Percentiles rank a stretch among this genome's conserved stretches.
Evolutionary conservation across 805 yeast species (phyloP).

Genomic region (Candida odintsovae): DNA sequence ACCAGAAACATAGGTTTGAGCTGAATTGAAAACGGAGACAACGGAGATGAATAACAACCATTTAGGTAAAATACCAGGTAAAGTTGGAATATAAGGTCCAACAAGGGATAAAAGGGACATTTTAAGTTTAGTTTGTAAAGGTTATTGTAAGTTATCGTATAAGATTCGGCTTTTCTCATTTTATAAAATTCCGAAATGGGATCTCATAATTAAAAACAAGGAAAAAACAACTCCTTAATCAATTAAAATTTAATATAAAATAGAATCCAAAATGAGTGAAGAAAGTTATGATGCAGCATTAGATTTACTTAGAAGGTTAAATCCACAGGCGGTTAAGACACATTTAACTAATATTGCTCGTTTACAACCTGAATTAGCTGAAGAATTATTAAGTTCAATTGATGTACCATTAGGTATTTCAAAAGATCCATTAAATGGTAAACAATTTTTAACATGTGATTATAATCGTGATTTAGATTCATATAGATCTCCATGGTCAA

Average conservation of each 20-base stretch:
- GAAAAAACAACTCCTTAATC: neutral
- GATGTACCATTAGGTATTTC: constrained; percentile 70
- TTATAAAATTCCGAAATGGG: too few species aligned
- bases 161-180: too few species aligned
- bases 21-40: constrained; percentile 88
- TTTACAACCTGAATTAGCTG: constrained; percentile 61
- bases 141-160: too few species aligned
- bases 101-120: constrained; percentile 29
- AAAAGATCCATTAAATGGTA: constrained; percentile 34
- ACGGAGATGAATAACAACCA: constrained; percentile 78
- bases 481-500: constrained; percentile 87
- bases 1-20: constrained; percentile 78
- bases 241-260: neutral
- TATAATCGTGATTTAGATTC: constrained; percentile 94
- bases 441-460: constrained; percentile 79
- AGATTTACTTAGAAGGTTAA: constrained; percentile 68
- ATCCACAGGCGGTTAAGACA: constrained; percentile 53
- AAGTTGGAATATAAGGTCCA: constrained; percentile 31
- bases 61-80: constrained; percentile 62
- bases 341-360: constrained; percentile 39
- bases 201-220: too few species aligned
- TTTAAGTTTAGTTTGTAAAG: too few species aligned
- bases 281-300: constrained; percentile 71
- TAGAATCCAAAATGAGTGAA: constrained; percentile 10
- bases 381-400: constrained; percentile 78